A percentile compares a stretch with the other conserved stretches of the same genome.
Conservation (phyloP, 495 filamentous ascomycete genomes). For the Daldinia childiae region DNA sequence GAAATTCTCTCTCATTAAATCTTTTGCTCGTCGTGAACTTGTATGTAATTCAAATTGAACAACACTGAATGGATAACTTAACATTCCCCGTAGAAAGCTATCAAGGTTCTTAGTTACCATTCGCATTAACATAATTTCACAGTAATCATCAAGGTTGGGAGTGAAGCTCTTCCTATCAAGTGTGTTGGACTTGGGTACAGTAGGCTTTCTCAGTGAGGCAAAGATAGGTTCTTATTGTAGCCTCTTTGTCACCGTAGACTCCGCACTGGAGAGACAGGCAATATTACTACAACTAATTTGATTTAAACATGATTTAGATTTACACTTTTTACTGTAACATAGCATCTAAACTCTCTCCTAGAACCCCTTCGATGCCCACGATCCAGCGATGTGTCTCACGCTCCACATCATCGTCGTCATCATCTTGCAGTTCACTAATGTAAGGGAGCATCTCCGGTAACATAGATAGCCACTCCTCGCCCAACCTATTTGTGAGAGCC, state of each 20-base stretch:
- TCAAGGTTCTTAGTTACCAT: neutral
- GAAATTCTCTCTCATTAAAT: neutral
- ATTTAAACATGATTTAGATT: neutral
- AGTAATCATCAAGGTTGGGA: too few relatives aligned
- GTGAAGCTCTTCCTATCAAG: neutral
- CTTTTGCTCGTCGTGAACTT: neutral
- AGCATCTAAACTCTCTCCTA: slow-evolving; percentile 86
- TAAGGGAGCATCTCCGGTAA: slow-evolving; percentile 94
- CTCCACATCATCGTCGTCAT: slow-evolving; percentile 93
- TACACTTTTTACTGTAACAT: slow-evolving; percentile 76
- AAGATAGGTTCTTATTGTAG: neutral
- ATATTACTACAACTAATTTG: slow-evolving; percentile 5
- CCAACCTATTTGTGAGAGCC: slow-evolving; percentile 76
- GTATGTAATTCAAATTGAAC: neutral
- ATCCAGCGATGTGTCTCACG: slow-evolving; percentile 87
- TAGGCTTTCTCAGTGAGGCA: neutral
- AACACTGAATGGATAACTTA: neutral
- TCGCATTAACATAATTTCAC: neutral
- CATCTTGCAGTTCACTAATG: slow-evolving; percentile 93
- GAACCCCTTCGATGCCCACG: slow-evolving; percentile 80
- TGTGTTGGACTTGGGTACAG: neutral
- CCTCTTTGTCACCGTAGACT: neutral
- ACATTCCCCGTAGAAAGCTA: neutral
- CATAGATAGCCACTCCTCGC: slow-evolving; percentile 90
- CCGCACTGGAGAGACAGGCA: neutral